Evolutionary conservation across 768 basidiomycete genomes (phyloP).

Genomic region (Podaxis sp.): DNA sequence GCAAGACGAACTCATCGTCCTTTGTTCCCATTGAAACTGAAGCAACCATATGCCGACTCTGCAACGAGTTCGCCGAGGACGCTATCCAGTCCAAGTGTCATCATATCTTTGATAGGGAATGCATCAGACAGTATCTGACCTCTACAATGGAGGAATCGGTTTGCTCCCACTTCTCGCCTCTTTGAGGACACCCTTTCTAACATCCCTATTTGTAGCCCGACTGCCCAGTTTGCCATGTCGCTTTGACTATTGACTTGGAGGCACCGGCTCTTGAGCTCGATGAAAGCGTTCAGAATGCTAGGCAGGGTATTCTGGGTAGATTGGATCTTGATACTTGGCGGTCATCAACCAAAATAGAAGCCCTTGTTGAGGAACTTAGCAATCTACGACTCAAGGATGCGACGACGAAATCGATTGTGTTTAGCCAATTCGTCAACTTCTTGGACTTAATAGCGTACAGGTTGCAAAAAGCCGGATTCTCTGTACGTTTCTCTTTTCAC

Average conservation of each 20-base stretch:
- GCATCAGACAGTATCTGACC: slow-evolving; percentile 89
- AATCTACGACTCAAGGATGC: slow-evolving; percentile 80
- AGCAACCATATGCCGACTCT: slow-evolving; percentile 88
- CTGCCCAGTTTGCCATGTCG: slow-evolving; percentile 92
- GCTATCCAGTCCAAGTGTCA: slow-evolving; percentile 91
- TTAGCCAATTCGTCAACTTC: slow-evolving; percentile 93
- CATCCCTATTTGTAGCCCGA: slow-evolving; percentile 51
- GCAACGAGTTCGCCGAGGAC: slow-evolving; percentile 95
- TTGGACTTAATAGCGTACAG: slow-evolving; percentile 91
- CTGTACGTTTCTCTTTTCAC: slow-evolving; percentile 38
- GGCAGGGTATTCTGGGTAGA: slow-evolving; percentile 92
- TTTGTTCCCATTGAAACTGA: slow-evolving; percentile 62
- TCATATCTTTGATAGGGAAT: slow-evolving; percentile 95
- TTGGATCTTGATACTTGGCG: slow-evolving; percentile 88
- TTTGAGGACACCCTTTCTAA: neutral
- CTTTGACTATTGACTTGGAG: slow-evolving; percentile 93
- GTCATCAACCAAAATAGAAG: slow-evolving; percentile 97
- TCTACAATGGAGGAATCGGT: slow-evolving; percentile 63
- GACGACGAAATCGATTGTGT: slow-evolving; percentile 95
- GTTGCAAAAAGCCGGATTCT: slow-evolving; percentile 88
- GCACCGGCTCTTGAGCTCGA: slow-evolving; percentile 86
- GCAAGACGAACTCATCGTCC: slow-evolving; percentile 68
- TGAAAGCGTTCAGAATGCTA: slow-evolving; percentile 42
- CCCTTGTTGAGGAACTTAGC: slow-evolving; percentile 88
- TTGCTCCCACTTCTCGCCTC: slow-evolving; percentile 19